These are phyloP conservation scores for Plasmodium fragile DNA, from an alignment of 169 alveolate genomes.

Conservation along the genomic window DNA sequence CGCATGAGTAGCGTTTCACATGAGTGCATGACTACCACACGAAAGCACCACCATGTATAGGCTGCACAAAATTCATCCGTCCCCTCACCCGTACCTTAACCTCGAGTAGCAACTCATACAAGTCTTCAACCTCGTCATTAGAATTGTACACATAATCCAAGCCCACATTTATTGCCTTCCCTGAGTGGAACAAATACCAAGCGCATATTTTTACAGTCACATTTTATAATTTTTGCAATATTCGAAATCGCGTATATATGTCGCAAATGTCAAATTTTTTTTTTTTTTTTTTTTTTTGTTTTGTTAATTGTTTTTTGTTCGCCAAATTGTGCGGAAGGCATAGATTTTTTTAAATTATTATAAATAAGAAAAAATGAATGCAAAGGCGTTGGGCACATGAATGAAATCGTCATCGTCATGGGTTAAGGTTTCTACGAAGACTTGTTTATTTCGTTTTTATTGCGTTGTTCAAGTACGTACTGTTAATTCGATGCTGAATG, in stretches of 20 bases:
- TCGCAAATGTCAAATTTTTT: not conserved
- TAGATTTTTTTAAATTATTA: not conserved
- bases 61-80: not conserved
- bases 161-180: conserved; percentile 87
- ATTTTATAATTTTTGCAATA: not conserved
- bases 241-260: not conserved
- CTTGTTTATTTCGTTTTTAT: conserved; percentile 8
- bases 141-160: conserved; percentile 85
- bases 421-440: not conserved
- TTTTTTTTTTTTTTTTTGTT: not conserved
- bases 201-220: not conserved
- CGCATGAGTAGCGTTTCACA: not conserved
- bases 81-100: conserved; percentile 74
- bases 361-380: not conserved
- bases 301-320: not conserved
- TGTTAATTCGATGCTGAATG: conserved; percentile 83
- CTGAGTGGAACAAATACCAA: conserved; percentile 77
- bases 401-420: not conserved
- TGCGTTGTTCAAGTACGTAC: conserved; percentile 71
- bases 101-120: conserved; percentile 82
- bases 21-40: not conserved
- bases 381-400: not conserved
- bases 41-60: not conserved
- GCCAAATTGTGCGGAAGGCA: not conserved
- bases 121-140: conserved; percentile 97